These are phyloP conservation scores for Leucocoprinus sp. DNA, from an alignment of 768 basidiomycete species.

Conservation along the genomic window DNA sequence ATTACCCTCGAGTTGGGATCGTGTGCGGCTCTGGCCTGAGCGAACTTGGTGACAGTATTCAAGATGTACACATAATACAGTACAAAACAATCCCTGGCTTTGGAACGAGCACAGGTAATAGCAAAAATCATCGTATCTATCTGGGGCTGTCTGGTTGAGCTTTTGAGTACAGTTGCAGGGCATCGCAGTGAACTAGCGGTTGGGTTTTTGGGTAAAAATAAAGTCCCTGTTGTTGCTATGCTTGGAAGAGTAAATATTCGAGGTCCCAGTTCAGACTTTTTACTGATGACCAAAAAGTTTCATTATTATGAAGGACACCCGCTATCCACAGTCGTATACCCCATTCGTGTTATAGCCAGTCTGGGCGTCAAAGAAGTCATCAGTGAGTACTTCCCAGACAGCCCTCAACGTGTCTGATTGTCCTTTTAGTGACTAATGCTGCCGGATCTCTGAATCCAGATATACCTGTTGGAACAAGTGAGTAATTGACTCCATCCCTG, in stretches of 20 bases:
- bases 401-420: background rate
- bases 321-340: slow-evolving; percentile 63
- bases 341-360: slow-evolving; percentile 70
- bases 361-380: slow-evolving; percentile 72
- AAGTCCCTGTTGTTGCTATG: slow-evolving; percentile 84
- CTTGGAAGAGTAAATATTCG: slow-evolving; percentile 60
- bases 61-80: slow-evolving; percentile 48
- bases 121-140: too few relatives aligned
- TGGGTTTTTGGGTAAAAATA: slow-evolving; percentile 60
- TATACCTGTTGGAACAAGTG: slow-evolving; percentile 77
- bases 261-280: background rate
- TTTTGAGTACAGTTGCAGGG: slow-evolving; percentile 61
- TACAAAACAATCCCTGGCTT: slow-evolving; percentile 71
- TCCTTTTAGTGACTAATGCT: slow-evolving; percentile 71
- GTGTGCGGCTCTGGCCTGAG: too few relatives aligned
- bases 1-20: too few relatives aligned
- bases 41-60: too few relatives aligned
- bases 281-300: slow-evolving; percentile 38
- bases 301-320: slow-evolving; percentile 82
- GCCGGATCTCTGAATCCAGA: slow-evolving; percentile 71
- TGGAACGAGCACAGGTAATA: slow-evolving; percentile 70
- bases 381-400: slow-evolving; percentile 38
- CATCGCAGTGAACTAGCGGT: slow-evolving; percentile 79
- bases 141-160: too few relatives aligned
- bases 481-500: slow-evolving; percentile 17